Conservation (phyloP, 345 rosid genomes). For the Odontarrhena argentea region DNA sequence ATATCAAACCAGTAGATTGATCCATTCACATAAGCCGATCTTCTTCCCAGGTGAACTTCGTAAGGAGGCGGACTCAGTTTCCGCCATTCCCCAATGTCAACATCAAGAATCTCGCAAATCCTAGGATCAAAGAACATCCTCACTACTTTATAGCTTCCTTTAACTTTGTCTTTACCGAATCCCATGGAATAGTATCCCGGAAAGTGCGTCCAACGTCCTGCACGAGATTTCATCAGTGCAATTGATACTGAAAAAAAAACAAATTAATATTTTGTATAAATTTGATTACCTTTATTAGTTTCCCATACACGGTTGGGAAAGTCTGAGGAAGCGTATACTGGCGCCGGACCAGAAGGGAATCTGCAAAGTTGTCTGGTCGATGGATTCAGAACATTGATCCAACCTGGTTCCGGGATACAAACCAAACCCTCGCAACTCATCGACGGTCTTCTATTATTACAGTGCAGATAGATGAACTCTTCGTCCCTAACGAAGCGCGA, state of each 20-base stretch:
- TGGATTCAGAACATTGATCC: neutral
- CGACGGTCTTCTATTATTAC: neutral
- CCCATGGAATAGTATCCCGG: slow-evolving; percentile 14
- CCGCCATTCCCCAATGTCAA: slow-evolving; percentile 13
- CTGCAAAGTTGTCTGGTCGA: neutral
- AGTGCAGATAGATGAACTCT: neutral
- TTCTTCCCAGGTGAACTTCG: neutral
- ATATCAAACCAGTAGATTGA: slow-evolving; percentile 1
- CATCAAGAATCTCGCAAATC: slow-evolving; percentile 4
- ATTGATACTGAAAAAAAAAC: no score
- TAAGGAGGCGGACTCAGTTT: neutral
- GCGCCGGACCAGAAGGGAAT: neutral
- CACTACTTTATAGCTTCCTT: slow-evolving; percentile 5
- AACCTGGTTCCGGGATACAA: neutral
- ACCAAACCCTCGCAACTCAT: slow-evolving; percentile 10
- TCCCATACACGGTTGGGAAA: no score
- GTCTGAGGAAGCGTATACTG: no score
- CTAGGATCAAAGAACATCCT: slow-evolving; percentile 3
- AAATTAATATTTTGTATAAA: no score
- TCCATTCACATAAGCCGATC: slow-evolving; percentile 9
- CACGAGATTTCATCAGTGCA: no score
- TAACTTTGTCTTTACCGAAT: slow-evolving; percentile 21
- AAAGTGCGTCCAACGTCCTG: neutral
- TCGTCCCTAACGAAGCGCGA: neutral
- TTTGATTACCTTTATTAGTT: no score